phyloP scores from a whole-genome alignment of 768 basidiomycete genomes.

The Chalciporus chontae region DNA sequence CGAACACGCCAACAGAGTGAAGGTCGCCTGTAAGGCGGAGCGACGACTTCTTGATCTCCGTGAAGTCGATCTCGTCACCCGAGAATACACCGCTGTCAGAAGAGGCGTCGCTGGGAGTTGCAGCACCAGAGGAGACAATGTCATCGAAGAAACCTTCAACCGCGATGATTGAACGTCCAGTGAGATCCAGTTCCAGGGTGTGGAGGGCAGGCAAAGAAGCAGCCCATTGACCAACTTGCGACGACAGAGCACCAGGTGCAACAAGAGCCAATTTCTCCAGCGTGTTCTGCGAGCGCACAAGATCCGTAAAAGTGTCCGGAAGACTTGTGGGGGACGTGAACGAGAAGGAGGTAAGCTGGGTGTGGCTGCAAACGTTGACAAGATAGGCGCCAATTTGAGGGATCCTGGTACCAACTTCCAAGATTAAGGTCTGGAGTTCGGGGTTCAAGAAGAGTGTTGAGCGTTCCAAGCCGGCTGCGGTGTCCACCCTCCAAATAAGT shows the following conservation, averaged over 20 bases:
- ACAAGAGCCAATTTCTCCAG: constrained; percentile 63
- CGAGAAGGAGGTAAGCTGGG: constrained; percentile 62
- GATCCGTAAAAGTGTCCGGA: constrained; percentile 68
- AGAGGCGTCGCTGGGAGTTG: constrained; percentile 66
- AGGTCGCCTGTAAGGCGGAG: constrained; percentile 62
- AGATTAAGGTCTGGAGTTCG: constrained; percentile 53
- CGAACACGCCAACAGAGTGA: constrained; percentile 53
- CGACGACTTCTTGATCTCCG: constrained; percentile 67
- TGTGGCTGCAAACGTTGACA: constrained; percentile 57
- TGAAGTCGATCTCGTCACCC: constrained; percentile 73
- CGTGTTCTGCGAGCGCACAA: constrained; percentile 53
- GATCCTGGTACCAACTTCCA: constrained; percentile 59
- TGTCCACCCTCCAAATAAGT: constrained; percentile 71
- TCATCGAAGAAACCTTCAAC: constrained; percentile 84
- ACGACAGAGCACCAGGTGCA: constrained; percentile 69
- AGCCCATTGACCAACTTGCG: constrained; percentile 74
- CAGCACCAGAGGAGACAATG: constrained; percentile 61
- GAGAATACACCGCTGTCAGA: constrained; percentile 79
- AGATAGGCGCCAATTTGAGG: constrained; percentile 62
- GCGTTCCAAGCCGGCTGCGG: constrained; percentile 60
- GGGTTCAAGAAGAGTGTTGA: constrained; percentile 64
- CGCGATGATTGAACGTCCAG: constrained; percentile 60
- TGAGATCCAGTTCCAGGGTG: constrained; percentile 66
- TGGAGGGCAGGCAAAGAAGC: constrained; percentile 60
- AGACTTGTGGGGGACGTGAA: constrained; percentile 67